Conservation (phyloP, 179 eudicot genomes). For the Spergularia azorica region DNA sequence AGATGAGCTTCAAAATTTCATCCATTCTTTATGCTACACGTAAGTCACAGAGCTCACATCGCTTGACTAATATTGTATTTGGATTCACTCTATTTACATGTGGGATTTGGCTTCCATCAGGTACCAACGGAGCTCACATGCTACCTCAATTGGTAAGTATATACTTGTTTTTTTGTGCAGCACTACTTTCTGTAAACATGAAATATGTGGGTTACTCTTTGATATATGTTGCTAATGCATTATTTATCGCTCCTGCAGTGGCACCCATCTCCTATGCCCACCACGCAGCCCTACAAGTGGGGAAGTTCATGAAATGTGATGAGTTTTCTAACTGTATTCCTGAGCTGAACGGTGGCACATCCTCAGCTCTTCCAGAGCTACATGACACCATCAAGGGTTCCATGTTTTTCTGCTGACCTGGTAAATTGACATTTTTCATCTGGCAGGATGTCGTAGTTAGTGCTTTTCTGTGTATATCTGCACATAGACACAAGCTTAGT, state of each 20-base stretch:
- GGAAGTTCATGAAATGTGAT: conserved; percentile 63
- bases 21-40: conserved; percentile 85
- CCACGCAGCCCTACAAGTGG: conserved; percentile 85
- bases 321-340: conserved; percentile 44
- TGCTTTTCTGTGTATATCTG: conserved; percentile 25
- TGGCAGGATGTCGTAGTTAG: conserved; percentile 2
- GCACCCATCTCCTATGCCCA: conserved; percentile 96
- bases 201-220: conserved; percentile 20
- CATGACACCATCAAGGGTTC: conserved; percentile 60
- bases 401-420: conserved; percentile 87
- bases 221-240: neutral
- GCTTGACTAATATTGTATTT: neutral
- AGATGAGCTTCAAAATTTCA: conserved; percentile 73
- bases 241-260: conserved; percentile 44
- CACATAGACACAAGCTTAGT: neutral
- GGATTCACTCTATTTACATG: neutral
- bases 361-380: conserved; percentile 61
- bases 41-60: conserved; percentile 37
- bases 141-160: conserved; percentile 76
- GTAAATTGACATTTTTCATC: neutral
- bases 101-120: conserved; percentile 40
- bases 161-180: conserved; percentile 1
- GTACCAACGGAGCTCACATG: conserved; percentile 83
- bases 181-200: conserved; percentile 12
- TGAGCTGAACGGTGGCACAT: conserved; percentile 41